These are phyloP conservation scores for Saksenaea oblongispora DNA, from an alignment of 371 early-diverging fungal genomes.

Conservation along the genomic window DNA sequence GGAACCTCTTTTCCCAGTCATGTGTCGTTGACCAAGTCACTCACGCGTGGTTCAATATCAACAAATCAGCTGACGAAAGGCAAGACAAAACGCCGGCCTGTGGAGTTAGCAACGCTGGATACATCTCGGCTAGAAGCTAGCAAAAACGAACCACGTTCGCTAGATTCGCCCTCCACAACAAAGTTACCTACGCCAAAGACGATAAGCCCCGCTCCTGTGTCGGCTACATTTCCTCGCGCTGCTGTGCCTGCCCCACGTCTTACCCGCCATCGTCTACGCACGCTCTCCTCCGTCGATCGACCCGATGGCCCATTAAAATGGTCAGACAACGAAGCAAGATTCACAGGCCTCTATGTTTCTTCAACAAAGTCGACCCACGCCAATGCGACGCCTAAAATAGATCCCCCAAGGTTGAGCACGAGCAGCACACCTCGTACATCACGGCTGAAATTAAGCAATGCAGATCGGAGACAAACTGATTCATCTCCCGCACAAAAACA, in stretches of 20 bases:
- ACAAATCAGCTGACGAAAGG: background rate
- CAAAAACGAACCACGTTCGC: background rate
- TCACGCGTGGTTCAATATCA: background rate
- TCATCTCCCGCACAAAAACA: background rate
- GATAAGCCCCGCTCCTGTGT: constrained; percentile 3
- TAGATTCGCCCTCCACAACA: constrained; percentile 14
- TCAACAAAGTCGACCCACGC: constrained; percentile 23
- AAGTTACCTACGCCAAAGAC: constrained; percentile 19
- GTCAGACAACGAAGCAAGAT: constrained; percentile 8
- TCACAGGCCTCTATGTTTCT: background rate
- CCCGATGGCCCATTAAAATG: constrained; percentile 1
- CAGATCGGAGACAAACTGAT: constrained; percentile 8
- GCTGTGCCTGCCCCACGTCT: constrained; percentile 10
- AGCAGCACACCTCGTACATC: constrained; percentile 26
- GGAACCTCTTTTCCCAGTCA: background rate
- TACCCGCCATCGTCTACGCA: constrained; percentile 13
- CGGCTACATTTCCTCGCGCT: constrained; percentile 12
- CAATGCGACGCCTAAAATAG: constrained; percentile 31
- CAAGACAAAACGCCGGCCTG: background rate
- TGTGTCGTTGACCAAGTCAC: background rate
- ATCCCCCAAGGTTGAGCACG: constrained; percentile 28
- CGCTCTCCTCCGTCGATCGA: constrained; percentile 14
- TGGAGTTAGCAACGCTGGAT: background rate
- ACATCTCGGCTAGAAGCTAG: background rate
- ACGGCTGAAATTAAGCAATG: constrained; percentile 15